Percentiles rank a stretch among this genome's conserved stretches.
These are phyloP conservation scores for Globisporangium spiculum DNA, from an alignment of 352 stramenopile genomes.

Conservation along the genomic window DNA sequence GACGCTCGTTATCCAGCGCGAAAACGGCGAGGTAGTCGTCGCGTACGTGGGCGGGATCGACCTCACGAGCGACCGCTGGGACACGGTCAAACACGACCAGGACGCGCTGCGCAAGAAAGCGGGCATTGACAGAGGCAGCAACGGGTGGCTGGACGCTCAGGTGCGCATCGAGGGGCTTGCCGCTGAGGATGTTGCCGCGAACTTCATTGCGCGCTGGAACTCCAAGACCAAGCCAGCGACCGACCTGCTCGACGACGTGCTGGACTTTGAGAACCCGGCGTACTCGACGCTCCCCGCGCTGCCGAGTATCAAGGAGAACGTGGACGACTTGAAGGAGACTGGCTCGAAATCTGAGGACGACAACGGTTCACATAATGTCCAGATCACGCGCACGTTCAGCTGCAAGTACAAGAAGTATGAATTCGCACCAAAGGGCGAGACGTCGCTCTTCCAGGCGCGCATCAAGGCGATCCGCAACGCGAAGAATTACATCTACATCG, in stretches of 20 bases:
- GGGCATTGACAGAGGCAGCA: conserved; percentile 26
- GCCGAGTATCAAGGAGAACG: conserved; percentile 10
- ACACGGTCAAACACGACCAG: conserved; percentile 52
- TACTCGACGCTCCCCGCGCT: conserved; percentile 18
- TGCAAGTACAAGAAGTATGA: conserved; percentile 46
- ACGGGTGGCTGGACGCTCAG: conserved; percentile 56
- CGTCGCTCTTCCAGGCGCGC: conserved; percentile 41
- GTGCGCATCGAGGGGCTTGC: conserved; percentile 44
- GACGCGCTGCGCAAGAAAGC: conserved; percentile 29
- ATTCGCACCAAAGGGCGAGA: conserved; percentile 52
- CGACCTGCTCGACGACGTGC: conserved; percentile 27
- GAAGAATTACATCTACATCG: conserved; percentile 67
- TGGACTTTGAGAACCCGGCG: conserved; percentile 49
- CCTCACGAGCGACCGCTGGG: conserved; percentile 55
- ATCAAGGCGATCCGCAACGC: conserved; percentile 54
- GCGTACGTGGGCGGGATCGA: conserved; percentile 59
- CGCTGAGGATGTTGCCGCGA: conserved; percentile 46
- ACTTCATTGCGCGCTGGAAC: conserved; percentile 59
- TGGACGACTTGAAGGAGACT: conserved; percentile 15
- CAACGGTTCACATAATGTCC: conserved; percentile 31
- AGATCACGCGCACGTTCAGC: conserved; percentile 62
- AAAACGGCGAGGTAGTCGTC: conserved; percentile 6
- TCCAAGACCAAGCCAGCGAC: conserved; percentile 27
- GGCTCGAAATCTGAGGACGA: conserved; percentile 9
- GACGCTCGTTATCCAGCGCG: conserved; percentile 20